Evolutionary conservation across 495 filamentous ascomycete species (phyloP).

Genomic region (Penicillium angulare): DNA sequence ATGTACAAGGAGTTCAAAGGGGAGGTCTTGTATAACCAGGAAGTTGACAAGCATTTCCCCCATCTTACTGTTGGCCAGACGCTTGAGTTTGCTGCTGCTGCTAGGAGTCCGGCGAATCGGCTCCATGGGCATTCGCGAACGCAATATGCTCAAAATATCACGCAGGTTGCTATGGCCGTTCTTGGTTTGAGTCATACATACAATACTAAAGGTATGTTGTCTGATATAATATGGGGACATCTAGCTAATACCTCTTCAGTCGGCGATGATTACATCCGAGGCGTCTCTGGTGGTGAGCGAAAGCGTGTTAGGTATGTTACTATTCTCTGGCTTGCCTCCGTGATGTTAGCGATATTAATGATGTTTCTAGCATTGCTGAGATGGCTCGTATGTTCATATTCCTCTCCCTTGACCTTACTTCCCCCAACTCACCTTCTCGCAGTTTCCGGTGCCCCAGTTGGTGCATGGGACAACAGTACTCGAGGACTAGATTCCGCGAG

Average conservation of each 20-base stretch:
- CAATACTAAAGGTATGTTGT: slow-evolving; percentile 72
- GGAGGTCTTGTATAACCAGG: slow-evolving; percentile 59
- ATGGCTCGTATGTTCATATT: slow-evolving; percentile 49
- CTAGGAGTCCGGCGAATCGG: slow-evolving; percentile 47
- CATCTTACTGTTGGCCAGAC: slow-evolving; percentile 62
- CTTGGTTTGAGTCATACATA: slow-evolving; percentile 59
- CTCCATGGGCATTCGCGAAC: slow-evolving; percentile 41
- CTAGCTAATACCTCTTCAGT: slow-evolving; percentile 63
- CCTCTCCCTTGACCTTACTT: not conserved
- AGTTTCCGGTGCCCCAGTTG: slow-evolving; percentile 65
- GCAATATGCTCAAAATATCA: slow-evolving; percentile 46
- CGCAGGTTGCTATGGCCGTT: slow-evolving; percentile 60
- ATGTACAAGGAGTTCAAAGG: slow-evolving; percentile 62
- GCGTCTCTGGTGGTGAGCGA: slow-evolving; percentile 78
- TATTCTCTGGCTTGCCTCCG: not conserved
- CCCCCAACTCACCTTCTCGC: slow-evolving; percentile 68
- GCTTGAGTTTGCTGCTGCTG: slow-evolving; percentile 56
- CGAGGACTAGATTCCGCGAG: slow-evolving; percentile 78
- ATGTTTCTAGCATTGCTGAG: slow-evolving; percentile 46
- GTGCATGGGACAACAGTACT: slow-evolving; percentile 81
- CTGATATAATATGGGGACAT: slow-evolving; percentile 71
- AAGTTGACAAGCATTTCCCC: slow-evolving; percentile 62
- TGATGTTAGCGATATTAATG: slow-evolving; percentile 5
- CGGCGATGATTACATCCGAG: slow-evolving; percentile 77
- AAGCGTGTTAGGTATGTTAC: slow-evolving; percentile 64